Base-by-base conservation (phyloP, 1,139 yeast species). In the Candida albicans region DNA sequence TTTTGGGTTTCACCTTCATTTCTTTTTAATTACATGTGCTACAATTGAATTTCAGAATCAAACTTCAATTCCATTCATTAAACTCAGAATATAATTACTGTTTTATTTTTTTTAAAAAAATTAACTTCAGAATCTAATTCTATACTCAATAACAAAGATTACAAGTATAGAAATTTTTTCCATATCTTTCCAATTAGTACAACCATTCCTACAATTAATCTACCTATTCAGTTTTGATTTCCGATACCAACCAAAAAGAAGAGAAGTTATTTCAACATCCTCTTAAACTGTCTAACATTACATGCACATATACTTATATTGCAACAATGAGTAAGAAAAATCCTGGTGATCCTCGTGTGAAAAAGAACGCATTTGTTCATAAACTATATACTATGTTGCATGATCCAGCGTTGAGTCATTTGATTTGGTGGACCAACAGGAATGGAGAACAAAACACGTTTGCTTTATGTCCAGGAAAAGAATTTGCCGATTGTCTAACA, bases 341-440 rank as follows among this genome's bases (percentile, higher is more conserved):
- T 14, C 37, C 41, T 26, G 36, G 37, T 37, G 61, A 55, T 25
- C 53, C 59, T 22, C 57, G 73, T 33, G 56, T 70, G 27, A 81
- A 80, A 55, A 80, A 79, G 51, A 79, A 81, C 45, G 87, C 86
- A 1, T 82, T 82, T 61, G 86, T 82, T 8, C 79, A 79, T 52
- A 82, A 82, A 59, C 63, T 82, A 18, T 82, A 76, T 56, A 68
- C 77, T 40, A 81, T 82, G 87, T 65, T 82, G 26, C 67, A 67
- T 38, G 85, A 82, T 52, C 73, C 78, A n/a, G 64, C 61, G 31
- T 59, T 82, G 28, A 42, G 65, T 13, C 68, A 69, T 47, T 53
- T 73, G 31, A 88, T 91, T 36, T 82, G 91, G 79, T 93, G 98
- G 98, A 78, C 87, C 5, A 76, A 81, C 39, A 64, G 75, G 42